A percentile compares a stretch with the other conserved stretches of the same genome.
Conservation (phyloP, 805 yeast genomes). For the Cephaloascus albidus region DNA sequence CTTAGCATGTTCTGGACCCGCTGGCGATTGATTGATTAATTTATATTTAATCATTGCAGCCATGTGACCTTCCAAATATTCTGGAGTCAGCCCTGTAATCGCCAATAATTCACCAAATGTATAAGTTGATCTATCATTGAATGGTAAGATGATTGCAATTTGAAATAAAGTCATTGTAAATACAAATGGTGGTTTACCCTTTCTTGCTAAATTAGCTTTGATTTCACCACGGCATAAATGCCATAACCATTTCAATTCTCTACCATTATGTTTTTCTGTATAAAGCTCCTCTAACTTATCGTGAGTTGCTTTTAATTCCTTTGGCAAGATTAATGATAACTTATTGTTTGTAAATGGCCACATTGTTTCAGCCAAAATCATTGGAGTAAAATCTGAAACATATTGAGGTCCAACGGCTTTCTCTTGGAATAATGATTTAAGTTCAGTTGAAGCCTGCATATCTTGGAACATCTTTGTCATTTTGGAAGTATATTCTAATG, state of each 20-base stretch:
- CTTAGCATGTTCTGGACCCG: constrained; percentile 42
- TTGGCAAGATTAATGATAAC: constrained; percentile 53
- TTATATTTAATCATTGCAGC: constrained; percentile 73
- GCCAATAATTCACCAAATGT: constrained; percentile 53
- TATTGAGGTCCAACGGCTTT: constrained; percentile 23
- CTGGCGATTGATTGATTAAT: constrained; percentile 58
- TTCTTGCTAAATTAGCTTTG: constrained; percentile 73
- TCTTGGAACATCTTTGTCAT: constrained; percentile 95
- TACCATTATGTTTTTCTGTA: constrained; percentile 68
- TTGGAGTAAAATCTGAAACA: constrained; percentile 54
- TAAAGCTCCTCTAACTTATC: constrained; percentile 64
- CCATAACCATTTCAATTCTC: constrained; percentile 95
- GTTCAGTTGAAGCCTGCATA: constrained; percentile 73
- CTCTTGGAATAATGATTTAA: constrained; percentile 50
- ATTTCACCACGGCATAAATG: constrained; percentile 87
- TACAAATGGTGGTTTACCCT: constrained; percentile 71
- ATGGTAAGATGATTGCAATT: constrained; percentile 79
- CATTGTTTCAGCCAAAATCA: constrained; percentile 78
- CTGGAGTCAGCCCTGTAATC: constrained; percentile 57
- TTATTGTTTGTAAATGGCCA: constrained; percentile 63
- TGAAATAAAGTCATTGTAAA: constrained; percentile 82
- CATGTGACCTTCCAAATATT: constrained; percentile 66
- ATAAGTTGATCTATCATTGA: constrained; percentile 56
- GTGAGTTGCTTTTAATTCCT: constrained; percentile 53
- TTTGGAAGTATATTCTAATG: constrained; percentile 86